phyloP scores from a whole-genome alignment of 345 rosid genomes.

The Firmiana major region DNA sequence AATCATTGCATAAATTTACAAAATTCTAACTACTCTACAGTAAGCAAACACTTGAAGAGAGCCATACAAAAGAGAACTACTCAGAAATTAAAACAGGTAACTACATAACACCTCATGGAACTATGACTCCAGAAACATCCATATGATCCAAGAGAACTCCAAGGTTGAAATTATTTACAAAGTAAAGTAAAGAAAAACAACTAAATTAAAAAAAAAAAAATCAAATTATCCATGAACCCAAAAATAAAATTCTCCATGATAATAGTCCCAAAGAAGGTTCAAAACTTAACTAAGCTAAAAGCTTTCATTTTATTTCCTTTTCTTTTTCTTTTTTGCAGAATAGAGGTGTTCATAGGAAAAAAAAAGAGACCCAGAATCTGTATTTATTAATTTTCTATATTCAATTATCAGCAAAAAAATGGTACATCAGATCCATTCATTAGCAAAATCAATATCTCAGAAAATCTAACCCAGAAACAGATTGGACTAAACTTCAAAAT shows the following conservation, averaged over 20 bases:
- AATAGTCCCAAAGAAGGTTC: neutral
- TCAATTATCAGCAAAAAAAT: neutral
- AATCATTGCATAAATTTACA: neutral
- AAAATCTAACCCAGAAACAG: neutral
- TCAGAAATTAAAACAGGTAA: neutral
- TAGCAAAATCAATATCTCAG: neutral
- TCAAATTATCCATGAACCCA: neutral
- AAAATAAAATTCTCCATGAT: neutral
- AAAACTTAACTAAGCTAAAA: neutral
- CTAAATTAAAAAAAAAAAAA: neutral
- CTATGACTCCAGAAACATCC: neutral
- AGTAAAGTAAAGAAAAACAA: neutral
- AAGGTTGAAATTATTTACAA: neutral
- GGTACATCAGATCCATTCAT: constrained; percentile 2
- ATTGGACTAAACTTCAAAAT: neutral
- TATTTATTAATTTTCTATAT: neutral
- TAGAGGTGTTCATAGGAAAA: neutral
- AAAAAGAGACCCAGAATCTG: neutral
- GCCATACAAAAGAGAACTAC: neutral
- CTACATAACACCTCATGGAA: neutral
- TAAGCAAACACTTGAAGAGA: neutral
- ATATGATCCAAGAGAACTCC: neutral
- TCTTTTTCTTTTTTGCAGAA: neutral
- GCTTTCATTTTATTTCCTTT: neutral
- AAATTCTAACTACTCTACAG: neutral